These are phyloP conservation scores for Trifolium dubium DNA, from an alignment of 306 rosid species.

Conservation along the genomic window DNA sequence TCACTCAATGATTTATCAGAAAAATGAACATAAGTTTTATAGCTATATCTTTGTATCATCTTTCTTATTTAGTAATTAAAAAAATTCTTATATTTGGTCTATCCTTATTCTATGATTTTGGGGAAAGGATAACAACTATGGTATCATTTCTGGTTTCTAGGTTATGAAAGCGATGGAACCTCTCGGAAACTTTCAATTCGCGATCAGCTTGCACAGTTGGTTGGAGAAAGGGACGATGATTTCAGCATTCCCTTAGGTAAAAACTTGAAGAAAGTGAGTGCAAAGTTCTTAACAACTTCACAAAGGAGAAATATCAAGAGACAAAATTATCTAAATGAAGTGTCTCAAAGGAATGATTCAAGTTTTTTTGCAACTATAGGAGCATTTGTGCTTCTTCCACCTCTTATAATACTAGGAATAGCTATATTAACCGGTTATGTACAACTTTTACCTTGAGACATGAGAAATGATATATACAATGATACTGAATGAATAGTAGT, in stretches of 20 bases:
- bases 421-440: slow-evolving; percentile 90
- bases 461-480: not conserved
- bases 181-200: slow-evolving; percentile 58
- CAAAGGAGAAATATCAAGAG: slow-evolving; percentile 92
- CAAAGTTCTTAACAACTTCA: slow-evolving; percentile 76
- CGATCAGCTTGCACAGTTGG: slow-evolving; percentile 71
- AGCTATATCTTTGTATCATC: not conserved
- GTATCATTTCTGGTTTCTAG: slow-evolving; percentile 45
- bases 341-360: slow-evolving; percentile 88
- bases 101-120: not conserved
- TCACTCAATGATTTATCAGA: not conserved
- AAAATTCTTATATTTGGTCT: not conserved
- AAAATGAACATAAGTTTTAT: not conserved
- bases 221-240: slow-evolving; percentile 75
- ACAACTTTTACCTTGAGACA: slow-evolving; percentile 82
- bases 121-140: slow-evolving; percentile 25
- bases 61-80: too few species aligned
- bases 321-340: slow-evolving; percentile 79
- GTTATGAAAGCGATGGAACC: slow-evolving; percentile 73
- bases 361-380: slow-evolving; percentile 90
- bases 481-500: not conserved
- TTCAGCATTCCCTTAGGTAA: slow-evolving; percentile 82
- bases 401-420: slow-evolving; percentile 83
- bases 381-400: slow-evolving; percentile 92
- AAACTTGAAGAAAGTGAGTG: slow-evolving; percentile 76